Conservation (phyloP, 257 asterid species). For the Agastache rugosa region DNA sequence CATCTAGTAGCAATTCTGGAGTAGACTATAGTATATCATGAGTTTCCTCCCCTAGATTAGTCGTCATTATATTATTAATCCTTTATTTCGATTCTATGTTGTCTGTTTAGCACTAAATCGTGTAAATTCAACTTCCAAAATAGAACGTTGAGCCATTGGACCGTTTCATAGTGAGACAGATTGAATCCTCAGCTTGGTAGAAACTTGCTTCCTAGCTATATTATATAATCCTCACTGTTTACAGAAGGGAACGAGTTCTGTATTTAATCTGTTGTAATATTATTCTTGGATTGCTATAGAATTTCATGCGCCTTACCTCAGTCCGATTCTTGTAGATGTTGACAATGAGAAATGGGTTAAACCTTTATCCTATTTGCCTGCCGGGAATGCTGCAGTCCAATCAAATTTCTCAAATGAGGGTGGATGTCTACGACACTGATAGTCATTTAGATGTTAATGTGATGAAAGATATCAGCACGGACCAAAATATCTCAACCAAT, state of each 20-base stretch:
- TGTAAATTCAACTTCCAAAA: neutral
- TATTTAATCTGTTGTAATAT: no score
- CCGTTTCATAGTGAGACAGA: neutral
- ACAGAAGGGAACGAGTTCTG: neutral
- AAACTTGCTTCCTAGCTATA: neutral
- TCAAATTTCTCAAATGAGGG: constrained; percentile 42
- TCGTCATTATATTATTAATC: neutral
- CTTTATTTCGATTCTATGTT: neutral
- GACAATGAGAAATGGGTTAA: constrained; percentile 75
- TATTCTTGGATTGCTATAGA: neutral
- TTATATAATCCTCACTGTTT: no score
- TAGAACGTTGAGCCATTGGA: neutral
- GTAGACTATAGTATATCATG: no score
- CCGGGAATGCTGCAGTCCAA: constrained; percentile 53
- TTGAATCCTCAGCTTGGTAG: neutral
- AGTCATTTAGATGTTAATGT: constrained; percentile 37
- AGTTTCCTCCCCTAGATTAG: neutral
- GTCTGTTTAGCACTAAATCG: neutral
- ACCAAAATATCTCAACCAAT: constrained; percentile 39
- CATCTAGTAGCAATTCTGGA: neutral
- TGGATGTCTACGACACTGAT: constrained; percentile 41
- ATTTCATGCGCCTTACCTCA: neutral
- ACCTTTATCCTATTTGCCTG: constrained; percentile 58
- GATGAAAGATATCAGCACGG: constrained; percentile 36
- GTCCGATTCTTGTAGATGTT: constrained; percentile 53